phyloP scores from a whole-genome alignment of 257 asterid species.

The Solanum megistacrolobum region DNA sequence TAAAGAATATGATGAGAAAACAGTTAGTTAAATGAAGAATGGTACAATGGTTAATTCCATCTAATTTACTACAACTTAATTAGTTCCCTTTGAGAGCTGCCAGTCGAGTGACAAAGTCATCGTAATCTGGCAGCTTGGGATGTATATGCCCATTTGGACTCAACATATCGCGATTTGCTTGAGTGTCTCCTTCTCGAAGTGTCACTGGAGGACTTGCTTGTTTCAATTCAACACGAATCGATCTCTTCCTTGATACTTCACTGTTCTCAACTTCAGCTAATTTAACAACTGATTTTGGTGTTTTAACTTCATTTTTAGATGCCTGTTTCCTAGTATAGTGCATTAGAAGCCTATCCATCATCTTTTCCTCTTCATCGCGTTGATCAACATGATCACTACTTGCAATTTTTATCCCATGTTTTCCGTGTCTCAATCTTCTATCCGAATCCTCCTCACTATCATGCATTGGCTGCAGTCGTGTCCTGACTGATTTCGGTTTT shows the following conservation, averaged over 20 bases:
- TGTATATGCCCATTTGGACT: constrained; percentile 42
- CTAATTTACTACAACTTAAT: not conserved
- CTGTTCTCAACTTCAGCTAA: not conserved
- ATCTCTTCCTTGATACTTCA: constrained; percentile 15
- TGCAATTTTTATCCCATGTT: not conserved
- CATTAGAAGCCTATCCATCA: constrained; percentile 46
- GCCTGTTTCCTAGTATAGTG: constrained; percentile 42
- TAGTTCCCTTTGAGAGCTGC: constrained; percentile 17
- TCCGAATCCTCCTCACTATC: not conserved
- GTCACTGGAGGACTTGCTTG: constrained; percentile 13
- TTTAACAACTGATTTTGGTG: constrained; percentile 5
- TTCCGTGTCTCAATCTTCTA: not conserved
- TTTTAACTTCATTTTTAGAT: not conserved
- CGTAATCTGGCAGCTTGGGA: constrained; percentile 68
- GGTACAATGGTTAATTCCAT: not conserved
- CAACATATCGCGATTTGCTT: constrained; percentile 27
- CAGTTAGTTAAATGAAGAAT: not conserved
- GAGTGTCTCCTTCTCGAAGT: constrained; percentile 18
- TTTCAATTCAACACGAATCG: constrained; percentile 29
- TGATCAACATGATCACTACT: constrained; percentile 1
- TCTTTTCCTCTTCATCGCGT: constrained; percentile 42
- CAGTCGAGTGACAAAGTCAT: constrained; percentile 58
- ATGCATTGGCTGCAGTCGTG: not conserved
- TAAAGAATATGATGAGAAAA: not conserved
- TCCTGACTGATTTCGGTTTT: constrained; percentile 42